Base-by-base conservation (phyloP, 257 asterid genomes). In the Nicotiana benthamiana region DNA sequence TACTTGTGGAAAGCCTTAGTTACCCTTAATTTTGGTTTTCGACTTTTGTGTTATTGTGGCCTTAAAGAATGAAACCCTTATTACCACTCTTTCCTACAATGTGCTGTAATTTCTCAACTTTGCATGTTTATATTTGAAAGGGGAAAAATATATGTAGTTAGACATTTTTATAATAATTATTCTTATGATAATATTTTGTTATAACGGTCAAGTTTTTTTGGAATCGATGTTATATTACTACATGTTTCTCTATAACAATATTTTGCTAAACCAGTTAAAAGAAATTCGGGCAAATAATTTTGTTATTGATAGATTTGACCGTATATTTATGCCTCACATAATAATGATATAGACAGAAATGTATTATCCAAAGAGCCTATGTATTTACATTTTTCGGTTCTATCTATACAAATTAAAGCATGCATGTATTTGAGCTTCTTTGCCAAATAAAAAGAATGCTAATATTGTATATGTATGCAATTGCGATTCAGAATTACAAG, bases 1-100 rank as follows among this genome's bases (percentile, higher is more conserved):
- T 68, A 65, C 66, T 83, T 77, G 65, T 80, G 66, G 76, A 48
- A 75, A 74, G 51, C 56, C 46, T 74, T 75, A 53, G 43, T 70
- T 59, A 40, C 68, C 66, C 82, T 79, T 83, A 20, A 56, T 59
- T 26, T 28, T 59, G 80, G 59, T 26, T 81, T 62, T 68, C 26
- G 9, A 26, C 72, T 78, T 66, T 67, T 72, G 36, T 59, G 56
- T 60, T 75, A 52, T 77, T 67, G 30, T 75, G 70, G 61, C 56
- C 81, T 34, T 22, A 60, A 28, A 75, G 60, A 26, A 24, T 27
- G 27, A 6, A 20, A 57, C 32, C 65, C 28, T 36, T 16, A 17
- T 26, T 30, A 43, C 34, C 2, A 22, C 16, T 24, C 24, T 4
- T 4, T 61, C 17, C 9, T 59, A 54, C 20, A 60, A 59, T 27